phyloP scores from a whole-genome alignment of 345 rosid species.

The Raphanus sativus region DNA sequence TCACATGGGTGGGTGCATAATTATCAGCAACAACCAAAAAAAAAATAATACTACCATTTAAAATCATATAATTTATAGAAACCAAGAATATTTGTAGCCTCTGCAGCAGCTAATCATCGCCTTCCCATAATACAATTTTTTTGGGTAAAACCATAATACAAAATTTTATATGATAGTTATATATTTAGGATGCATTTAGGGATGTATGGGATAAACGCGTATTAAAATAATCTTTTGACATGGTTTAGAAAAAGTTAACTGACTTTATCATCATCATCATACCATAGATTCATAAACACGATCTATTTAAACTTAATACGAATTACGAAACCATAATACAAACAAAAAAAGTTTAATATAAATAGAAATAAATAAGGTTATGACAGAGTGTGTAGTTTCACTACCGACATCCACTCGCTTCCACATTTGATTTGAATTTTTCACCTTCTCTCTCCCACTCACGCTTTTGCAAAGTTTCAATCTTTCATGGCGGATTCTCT shows the following conservation, averaged over 20 bases:
- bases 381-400: neutral
- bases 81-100: neutral
- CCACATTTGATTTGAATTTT: conserved; percentile 26
- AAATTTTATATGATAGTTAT: too few species aligned
- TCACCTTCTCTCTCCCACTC: neutral
- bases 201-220: neutral
- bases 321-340: neutral
- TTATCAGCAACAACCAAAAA: neutral
- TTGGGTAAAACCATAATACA: too few species aligned
- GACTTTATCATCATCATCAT: neutral
- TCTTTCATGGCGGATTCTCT: conserved; percentile 33
- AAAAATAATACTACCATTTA: too few species aligned
- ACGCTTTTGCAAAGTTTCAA: neutral
- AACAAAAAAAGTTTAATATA: neutral
- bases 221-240: too few species aligned
- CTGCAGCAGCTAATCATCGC: too few species aligned
- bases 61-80: neutral
- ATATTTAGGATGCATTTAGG: neutral
- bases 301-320: neutral
- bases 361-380: neutral
- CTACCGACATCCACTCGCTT: conserved; percentile 36
- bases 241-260: too few species aligned
- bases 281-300: neutral
- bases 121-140: too few species aligned
- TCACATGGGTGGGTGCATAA: neutral